These are phyloP conservation scores for Curvularia verruculosa DNA, from an alignment of 2,329 filamentous ascomycete species.

Conservation along the genomic window DNA sequence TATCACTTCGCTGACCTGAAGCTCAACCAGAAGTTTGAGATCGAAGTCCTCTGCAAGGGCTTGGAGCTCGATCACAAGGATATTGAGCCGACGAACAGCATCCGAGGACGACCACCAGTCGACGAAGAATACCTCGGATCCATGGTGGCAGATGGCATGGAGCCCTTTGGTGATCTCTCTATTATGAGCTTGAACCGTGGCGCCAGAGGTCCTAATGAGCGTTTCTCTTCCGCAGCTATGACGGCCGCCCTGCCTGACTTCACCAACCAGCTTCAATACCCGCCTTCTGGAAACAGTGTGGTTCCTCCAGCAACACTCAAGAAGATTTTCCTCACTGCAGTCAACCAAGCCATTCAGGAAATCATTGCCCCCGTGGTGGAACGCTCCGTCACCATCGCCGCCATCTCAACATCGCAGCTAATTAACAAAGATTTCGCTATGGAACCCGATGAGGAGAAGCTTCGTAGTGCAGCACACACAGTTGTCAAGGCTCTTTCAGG, in stretches of 20 bases:
- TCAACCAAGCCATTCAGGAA: constrained; percentile 88
- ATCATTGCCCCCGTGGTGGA: constrained; percentile 98
- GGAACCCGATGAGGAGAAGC: constrained; percentile 84
- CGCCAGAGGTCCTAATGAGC: constrained; percentile 67
- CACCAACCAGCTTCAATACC: constrained; percentile 77
- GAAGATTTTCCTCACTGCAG: constrained; percentile 81
- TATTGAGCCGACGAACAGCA: constrained; percentile 85
- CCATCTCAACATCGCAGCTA: constrained; percentile 94
- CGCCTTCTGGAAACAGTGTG: constrained; percentile 70
- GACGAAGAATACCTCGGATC: constrained; percentile 62
- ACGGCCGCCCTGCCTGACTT: constrained; percentile 85
- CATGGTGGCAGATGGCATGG: constrained; percentile 68
- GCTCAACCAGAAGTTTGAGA: constrained; percentile 97
- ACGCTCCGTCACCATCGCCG: constrained; percentile 94
- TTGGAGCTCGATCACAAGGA: constrained; percentile 89
- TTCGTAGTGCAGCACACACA: constrained; percentile 84
- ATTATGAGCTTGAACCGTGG: constrained; percentile 65
- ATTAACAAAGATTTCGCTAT: constrained; percentile 96
- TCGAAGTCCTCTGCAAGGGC: constrained; percentile 94
- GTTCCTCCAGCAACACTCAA: constrained; percentile 69
- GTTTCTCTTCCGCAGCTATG: constrained; percentile 78
- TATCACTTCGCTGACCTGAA: constrained; percentile 94
- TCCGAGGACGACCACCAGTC: constrained; percentile 75
- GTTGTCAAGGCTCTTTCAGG: constrained; percentile 96
- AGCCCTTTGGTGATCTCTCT: constrained; percentile 82